Base-by-base conservation (phyloP, 1,139 yeast genomes). In the Sugiyamaella castrensis region DNA sequence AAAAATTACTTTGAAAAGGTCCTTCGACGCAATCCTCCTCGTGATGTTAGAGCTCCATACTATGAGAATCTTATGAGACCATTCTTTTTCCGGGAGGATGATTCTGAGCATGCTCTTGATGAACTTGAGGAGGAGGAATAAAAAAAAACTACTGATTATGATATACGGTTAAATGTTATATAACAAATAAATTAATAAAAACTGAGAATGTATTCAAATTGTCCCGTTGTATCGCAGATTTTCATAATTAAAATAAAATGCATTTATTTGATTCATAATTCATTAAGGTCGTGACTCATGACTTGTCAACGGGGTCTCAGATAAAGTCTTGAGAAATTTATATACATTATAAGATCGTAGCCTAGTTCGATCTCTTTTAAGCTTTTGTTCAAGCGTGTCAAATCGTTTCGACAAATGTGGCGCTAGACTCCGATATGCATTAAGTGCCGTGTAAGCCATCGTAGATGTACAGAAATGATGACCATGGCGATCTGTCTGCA, bases 1-100 rank as follows among this genome's bases (percentile, higher is more conserved):
- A 83, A 82, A 67, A 81, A 87, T 69, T 89, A 89, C 61, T 71
- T 70, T 54, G 63, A 62, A 46, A 71, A 71, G 61, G 73, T 71
- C 29, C 60, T 60, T 47, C 62, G 65, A 41, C 61, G 61, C 44
- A 70, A 70, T 57, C 73, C 75, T 33, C 60, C 63, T 29, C 48
- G 55, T 30, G 55, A 56, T 30, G 56, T 64, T 42, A 60, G 60
- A 46, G 69, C 76, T 8, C 70, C 71, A 6, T 74, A 74, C 58
- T 72, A 63, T 53, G 71, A 71, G 36, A 46, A 56, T 10, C 57
- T 62, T 10, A 61, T 68, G 58, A 64, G 67, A 59, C 79, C 79
- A 1, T 71, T 72, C 58, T 59, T 74, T 47, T 59, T 61, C 53
- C 64, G 78, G 47, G 60, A 38, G 50, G 64, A 53, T 36, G 54